Conservation (phyloP, 495 filamentous ascomycete species). For the Neurospora pannonica region DNA sequence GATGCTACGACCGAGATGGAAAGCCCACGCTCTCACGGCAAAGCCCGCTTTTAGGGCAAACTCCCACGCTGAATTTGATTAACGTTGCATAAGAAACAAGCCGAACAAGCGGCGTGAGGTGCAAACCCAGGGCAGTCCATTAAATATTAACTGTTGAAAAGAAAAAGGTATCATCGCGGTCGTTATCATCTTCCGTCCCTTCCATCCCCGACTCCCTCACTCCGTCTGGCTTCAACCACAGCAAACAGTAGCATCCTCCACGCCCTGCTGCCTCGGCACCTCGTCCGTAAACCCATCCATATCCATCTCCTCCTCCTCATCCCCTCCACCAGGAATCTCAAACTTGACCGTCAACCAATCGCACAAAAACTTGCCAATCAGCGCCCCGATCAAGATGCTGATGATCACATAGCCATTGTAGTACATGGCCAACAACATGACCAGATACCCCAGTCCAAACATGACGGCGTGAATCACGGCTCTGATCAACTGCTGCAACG, state of each 20-base stretch:
- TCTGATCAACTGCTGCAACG: slow-evolving; percentile 39
- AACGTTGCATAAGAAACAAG: neutral
- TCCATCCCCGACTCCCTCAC: no score
- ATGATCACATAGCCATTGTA: slow-evolving; percentile 51
- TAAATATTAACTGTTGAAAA: neutral
- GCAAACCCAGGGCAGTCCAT: neutral
- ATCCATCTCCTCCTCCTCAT: neutral
- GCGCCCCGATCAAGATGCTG: slow-evolving; percentile 44
- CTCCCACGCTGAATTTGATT: neutral
- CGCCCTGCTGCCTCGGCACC: neutral
- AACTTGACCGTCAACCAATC: slow-evolving; percentile 27
- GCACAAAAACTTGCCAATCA: slow-evolving; percentile 35
- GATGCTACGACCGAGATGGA: neutral
- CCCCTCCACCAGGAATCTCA: neutral
- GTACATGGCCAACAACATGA: slow-evolving; percentile 50
- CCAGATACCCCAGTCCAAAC: slow-evolving; percentile 46
- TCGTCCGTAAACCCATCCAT: neutral
- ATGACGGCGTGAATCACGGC: slow-evolving; percentile 38
- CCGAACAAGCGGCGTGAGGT: neutral
- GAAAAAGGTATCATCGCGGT: neutral
- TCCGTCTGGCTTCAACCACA: slow-evolving; percentile 14
- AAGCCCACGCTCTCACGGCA: no score
- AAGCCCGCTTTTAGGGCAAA: neutral
- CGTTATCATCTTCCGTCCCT: neutral
- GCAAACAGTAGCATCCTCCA: slow-evolving; percentile 20